Evolutionary conservation across 2,329 filamentous ascomycete species (phyloP), one percentile per base, ranked within the genome.

Genomic region (Fusarium concolor): DNA sequence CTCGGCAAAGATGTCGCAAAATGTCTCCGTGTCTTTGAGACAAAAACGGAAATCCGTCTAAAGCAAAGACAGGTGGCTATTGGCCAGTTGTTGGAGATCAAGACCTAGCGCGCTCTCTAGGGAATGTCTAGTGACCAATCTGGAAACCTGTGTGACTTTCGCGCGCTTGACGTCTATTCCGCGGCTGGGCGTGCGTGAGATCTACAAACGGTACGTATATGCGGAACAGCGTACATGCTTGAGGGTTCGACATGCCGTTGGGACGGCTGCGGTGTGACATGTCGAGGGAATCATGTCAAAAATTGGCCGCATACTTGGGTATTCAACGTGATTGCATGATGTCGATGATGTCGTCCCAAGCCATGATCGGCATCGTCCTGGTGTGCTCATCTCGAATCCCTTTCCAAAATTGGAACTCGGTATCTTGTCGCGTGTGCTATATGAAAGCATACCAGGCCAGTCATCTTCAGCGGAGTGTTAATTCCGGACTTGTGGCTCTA

Each of bases 21-120:
- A 62, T 39, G 42, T 44, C 45, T 42, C 46, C 49, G 29, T 54
- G 61, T 42, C 38, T 51, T 45, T 24, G 58, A 33, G 55, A 68
- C 71, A 10, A 55, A 74, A 72, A 39, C 54, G 68, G 71, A 74
- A 74, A 74, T 67, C 68, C 71, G 71, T 74, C 71, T 74, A 64
- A 58, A 42, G 31, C 43, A 20, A 55, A 46, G 44, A 50, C 42
- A 56, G 35, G 54, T 49, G 56, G 56, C 65, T 61, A 72, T 72
- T 73, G 64, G 71, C 49, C 50, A 65, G 56, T 49, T 44, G 46
- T n/a, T 26, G 29, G 26, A 62, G 56, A 56, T 56, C 52, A 53
- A 59, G 43, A 43, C 44, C 58, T 71, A 71, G 62, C 54, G 56
- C 51, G 45, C 44, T 26, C 29, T 44, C 18, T 56, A 42, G 56